Evolutionary conservation across 1,139 yeast genomes (phyloP), one percentile per base, ranked within the genome.

Genomic region (Diutina sp.): DNA sequence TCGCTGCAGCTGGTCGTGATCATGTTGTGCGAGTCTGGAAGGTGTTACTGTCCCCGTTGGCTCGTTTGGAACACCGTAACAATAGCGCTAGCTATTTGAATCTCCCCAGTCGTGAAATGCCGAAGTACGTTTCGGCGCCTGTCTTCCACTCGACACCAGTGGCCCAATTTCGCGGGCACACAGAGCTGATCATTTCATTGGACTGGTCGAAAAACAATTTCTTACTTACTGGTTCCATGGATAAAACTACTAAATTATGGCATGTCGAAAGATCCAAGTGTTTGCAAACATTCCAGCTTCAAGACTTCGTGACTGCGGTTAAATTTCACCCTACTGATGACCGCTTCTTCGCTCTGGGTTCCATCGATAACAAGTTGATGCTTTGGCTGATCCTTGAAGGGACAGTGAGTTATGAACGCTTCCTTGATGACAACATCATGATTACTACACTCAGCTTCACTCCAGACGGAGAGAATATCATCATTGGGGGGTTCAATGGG

Each of bases 131-230:
- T 4, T 77, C 79, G 62, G 95, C 96, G 0, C 95, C 97, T 0
- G 89, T 91, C 0, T 90, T 91, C 67, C 86, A 84, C 62, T 80
- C 83, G n/a, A 68, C 68, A 32, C 97, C 97, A 0, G 67, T 77
- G 14, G 74, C 81, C 38, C 77, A 78, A 21, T 86, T 83, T 60
- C 70, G 67, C 54, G 95, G 90, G 30, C 98, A 91, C 67, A 70
- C 79, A 0, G 80, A 80, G 55, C 87, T 89, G 60, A 77, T 91
- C 30, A 69, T 90, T 45, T 82, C 88, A 11, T 66, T 91, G 51
- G 89, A 89, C 63, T 91, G 98, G 98, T 86, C 95, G 58, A 87
- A 86, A 62, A 90, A 90, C 69, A 86, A 85, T 65, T 91, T 91
- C 61, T 68, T 91, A 41, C 67, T 90, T 1, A 78, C 95, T 0